These are phyloP conservation scores for Candolleomyces eurysporus DNA, from an alignment of 768 basidiomycete genomes.

Conservation along the genomic window DNA sequence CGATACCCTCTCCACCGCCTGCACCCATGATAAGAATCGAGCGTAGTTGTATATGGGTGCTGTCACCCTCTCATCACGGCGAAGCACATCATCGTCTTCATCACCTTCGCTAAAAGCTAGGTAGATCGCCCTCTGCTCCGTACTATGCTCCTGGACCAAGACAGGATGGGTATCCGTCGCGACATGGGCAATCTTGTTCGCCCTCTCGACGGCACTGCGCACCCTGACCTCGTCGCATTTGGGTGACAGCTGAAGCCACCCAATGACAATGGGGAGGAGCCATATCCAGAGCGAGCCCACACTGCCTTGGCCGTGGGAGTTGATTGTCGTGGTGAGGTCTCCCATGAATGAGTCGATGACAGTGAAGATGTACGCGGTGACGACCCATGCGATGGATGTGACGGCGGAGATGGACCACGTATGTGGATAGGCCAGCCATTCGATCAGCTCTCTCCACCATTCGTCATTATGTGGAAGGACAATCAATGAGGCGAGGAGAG, in stretches of 20 bases:
- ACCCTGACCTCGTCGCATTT: constrained; percentile 35
- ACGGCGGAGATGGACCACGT: constrained; percentile 39
- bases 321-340: constrained; percentile 15
- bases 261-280: constrained; percentile 39
- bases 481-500: constrained; percentile 23
- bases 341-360: constrained; percentile 33
- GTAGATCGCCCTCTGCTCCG: neutral
- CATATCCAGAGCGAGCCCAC: constrained; percentile 43
- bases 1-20: constrained; percentile 11
- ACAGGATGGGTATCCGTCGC: constrained; percentile 5
- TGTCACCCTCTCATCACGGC: constrained; percentile 15
- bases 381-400: constrained; percentile 42
- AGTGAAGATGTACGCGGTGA: constrained; percentile 41
- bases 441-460: constrained; percentile 37
- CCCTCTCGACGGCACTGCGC: constrained; percentile 22
- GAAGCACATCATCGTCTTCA: neutral
- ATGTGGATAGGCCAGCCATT: constrained; percentile 26
- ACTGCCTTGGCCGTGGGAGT: constrained; percentile 34
- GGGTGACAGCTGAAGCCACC: constrained; percentile 40
- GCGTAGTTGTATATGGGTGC: constrained; percentile 22
- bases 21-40: constrained; percentile 18
- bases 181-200: constrained; percentile 25
- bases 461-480: constrained; percentile 30
- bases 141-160: neutral
- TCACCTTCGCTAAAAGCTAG: constrained; percentile 3